Percentiles rank a stretch among this genome's conserved stretches.
These are phyloP conservation scores for Pseudogymnoascus sp. DNA, from an alignment of 2,329 filamentous ascomycete species.

Conservation along the genomic window DNA sequence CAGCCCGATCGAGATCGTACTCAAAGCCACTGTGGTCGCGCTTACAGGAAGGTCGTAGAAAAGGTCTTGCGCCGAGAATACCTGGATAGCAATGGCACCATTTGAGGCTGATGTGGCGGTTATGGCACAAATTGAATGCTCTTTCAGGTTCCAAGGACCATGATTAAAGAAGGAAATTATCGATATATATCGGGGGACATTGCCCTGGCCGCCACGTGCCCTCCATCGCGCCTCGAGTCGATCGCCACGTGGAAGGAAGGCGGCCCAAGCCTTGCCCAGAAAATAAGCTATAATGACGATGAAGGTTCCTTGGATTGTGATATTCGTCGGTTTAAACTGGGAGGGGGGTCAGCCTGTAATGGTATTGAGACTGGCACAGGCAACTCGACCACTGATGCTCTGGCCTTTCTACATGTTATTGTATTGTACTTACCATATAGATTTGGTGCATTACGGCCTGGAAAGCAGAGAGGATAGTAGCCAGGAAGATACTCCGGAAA, in stretches of 20 bases:
- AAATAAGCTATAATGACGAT: constrained; percentile 52
- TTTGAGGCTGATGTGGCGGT: constrained; percentile 48
- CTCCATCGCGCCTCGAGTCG: constrained; percentile 41
- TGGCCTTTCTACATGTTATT: background rate
- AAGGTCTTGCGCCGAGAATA: constrained; percentile 39
- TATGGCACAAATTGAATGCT: constrained; percentile 47
- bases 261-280: constrained; percentile 41
- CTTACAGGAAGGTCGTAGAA: constrained; percentile 38
- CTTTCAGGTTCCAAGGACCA: constrained; percentile 47
- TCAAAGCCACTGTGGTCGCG: constrained; percentile 36
- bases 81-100: constrained; percentile 34
- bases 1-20: constrained; percentile 41
- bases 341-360: constrained; percentile 11
- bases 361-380: background rate
- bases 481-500: constrained; percentile 45
- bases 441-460: constrained; percentile 50
- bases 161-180: constrained; percentile 41
- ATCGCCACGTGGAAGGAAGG: constrained; percentile 45
- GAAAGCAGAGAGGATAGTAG: constrained; percentile 42
- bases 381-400: background rate
- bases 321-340: constrained; percentile 45
- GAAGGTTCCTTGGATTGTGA: constrained; percentile 45
- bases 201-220: constrained; percentile 33
- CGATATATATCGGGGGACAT: constrained; percentile 35
- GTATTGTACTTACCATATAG: constrained; percentile 36